Conservation (phyloP, 164 flowering plant genomes). For the Aristolochia californica region DNA sequence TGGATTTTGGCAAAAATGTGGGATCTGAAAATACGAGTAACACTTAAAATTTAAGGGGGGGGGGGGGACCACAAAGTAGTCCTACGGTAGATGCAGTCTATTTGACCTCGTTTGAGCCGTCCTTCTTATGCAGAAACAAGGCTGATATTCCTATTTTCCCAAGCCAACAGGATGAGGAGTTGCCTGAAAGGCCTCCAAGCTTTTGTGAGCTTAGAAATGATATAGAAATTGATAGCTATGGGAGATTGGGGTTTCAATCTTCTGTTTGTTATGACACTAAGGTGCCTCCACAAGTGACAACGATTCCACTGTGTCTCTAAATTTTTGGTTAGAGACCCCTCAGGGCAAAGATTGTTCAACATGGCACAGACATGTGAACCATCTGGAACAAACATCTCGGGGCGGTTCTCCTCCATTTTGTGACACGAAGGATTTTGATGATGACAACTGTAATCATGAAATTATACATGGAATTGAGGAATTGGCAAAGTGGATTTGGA, state of each 20-base stretch:
- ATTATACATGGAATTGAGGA: too few relatives aligned
- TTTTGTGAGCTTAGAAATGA: neutral
- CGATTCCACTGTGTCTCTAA: neutral
- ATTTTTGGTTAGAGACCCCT: neutral
- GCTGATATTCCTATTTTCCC: too few relatives aligned
- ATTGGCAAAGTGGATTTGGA: neutral
- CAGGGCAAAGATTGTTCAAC: slow-evolving; percentile 2
- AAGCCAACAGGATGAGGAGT: too few relatives aligned
- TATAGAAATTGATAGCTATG: neutral
- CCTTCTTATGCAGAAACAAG: too few relatives aligned
- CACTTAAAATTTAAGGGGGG: too few relatives aligned
- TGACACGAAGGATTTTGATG: slow-evolving; percentile 30
- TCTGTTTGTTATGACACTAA: too few relatives aligned
- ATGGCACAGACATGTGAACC: slow-evolving; percentile 17
- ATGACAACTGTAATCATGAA: slow-evolving; percentile 27
- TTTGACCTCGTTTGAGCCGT: too few relatives aligned
- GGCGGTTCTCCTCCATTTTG: slow-evolving; percentile 50
- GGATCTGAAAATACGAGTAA: too few relatives aligned
- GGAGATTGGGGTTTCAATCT: neutral
- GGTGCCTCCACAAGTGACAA: neutral
- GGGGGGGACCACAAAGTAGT: too few relatives aligned
- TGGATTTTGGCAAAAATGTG: neutral
- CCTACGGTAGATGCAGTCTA: too few relatives aligned
- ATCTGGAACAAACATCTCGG: slow-evolving; percentile 18
- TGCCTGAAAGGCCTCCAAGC: neutral